Base-by-base conservation (phyloP, 306 rosid genomes). In the Dryas octopetala region DNA sequence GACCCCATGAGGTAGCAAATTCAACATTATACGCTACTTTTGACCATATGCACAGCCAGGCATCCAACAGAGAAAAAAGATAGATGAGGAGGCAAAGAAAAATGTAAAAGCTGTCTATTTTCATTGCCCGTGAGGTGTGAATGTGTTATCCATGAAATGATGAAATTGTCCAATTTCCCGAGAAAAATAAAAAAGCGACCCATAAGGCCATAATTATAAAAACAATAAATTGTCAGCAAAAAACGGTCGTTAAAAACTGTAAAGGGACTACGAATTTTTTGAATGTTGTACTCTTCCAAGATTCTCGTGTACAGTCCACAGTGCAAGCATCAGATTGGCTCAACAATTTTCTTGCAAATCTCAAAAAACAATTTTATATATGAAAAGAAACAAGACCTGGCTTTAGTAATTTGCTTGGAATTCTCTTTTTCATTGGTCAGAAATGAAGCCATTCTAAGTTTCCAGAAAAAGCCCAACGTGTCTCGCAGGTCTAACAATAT, bases 11-110 rank as follows among this genome's bases (percentile, higher is more conserved):
- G 49, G 45, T n/a, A 15, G 61, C 51, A 75, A 75, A 69, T 76
- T 85, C 86, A 85, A 85, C 72, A 74, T 55, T 73, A 5, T 45
- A 72, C 84, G 68, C 86, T 4, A 43, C 70, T 74, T 82, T 85
- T 79, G 89, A 82, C 86, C 76, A 15, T n/a, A 1, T 4, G 52
- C 40, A 10, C n/a, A 16, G 28, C 55, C 49, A 26, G 38, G 57
- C 54, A 2, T 15, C 50, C 23, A 10, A 2, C 32, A 0, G 2
- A 23, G 28, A 55, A 10, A 6, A 55, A 23, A 79, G 52, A 38
- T 5, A 19, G n/a, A 45, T 1, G 52, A 73, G 11, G 9, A 26
- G 55, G 32, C 49, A 44, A 14, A 40, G 1, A 13, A 5, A 1
- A n/a, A 16, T 16, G 28, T 46, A 4, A 46, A 46, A 46, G 1